Evolutionary conservation across 129 eudicot genomes (phyloP).

Genomic region (Deinandra increscens): DNA sequence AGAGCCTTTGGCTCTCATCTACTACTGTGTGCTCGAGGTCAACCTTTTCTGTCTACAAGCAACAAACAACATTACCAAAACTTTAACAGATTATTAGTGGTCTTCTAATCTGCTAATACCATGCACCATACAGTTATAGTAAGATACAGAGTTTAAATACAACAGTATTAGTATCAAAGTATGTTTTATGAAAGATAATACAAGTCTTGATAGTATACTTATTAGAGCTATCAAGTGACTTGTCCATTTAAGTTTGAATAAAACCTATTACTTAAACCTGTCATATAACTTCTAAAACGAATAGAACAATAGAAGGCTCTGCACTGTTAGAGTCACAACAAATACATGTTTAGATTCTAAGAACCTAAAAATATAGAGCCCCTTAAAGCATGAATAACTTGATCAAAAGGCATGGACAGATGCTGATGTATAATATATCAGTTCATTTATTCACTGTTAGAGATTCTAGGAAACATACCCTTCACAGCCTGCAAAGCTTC

Average conservation of each 20-base stretch:
- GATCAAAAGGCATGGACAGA: background rate
- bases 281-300: too few species aligned
- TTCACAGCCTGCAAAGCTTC: constrained; percentile 96
- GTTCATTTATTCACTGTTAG: constrained; percentile 86
- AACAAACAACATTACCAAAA: constrained; percentile 18
- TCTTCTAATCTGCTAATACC: constrained; percentile 2
- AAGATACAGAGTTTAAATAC: background rate
- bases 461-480: constrained; percentile 89
- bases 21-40: constrained; percentile 98
- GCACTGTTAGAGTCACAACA: too few species aligned
- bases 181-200: background rate
- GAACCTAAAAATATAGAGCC: constrained; percentile 10
- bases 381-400: background rate
- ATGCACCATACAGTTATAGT: constrained; percentile 15
- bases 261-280: too few species aligned
- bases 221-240: background rate
- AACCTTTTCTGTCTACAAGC: constrained; percentile 93
- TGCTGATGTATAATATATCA: constrained; percentile 9
- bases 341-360: constrained; percentile 3
- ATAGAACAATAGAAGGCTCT: too few species aligned
- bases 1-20: constrained; percentile 88
- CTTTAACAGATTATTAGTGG: constrained; percentile 8
- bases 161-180: background rate
- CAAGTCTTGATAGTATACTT: background rate
- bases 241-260: too few species aligned